Percentiles rank a stretch among this genome's conserved stretches.
These are phyloP conservation scores for Chytridiales sp. DNA, from an alignment of 371 early-diverging fungal species.

Conservation along the genomic window DNA sequence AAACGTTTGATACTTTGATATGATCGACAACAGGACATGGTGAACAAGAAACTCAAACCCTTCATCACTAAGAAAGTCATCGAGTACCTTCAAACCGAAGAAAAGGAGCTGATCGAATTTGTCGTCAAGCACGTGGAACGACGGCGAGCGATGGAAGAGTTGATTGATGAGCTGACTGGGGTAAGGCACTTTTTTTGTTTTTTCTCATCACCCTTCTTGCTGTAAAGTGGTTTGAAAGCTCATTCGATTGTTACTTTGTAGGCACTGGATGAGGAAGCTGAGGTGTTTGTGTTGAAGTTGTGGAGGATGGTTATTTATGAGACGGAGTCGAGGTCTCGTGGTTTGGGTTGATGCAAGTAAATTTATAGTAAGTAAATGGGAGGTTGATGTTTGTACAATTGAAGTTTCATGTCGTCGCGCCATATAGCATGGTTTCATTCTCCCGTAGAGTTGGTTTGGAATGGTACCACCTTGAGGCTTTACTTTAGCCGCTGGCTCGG, in stretches of 20 bases:
- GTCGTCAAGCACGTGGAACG: constrained; percentile 65
- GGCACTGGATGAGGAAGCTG: constrained; percentile 81
- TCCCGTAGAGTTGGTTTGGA: too few species aligned
- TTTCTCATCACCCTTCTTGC: neutral
- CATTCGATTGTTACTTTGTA: constrained; percentile 28
- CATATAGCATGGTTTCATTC: too few species aligned
- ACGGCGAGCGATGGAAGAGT: constrained; percentile 52
- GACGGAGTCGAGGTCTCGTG: constrained; percentile 66
- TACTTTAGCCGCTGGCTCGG: too few species aligned
- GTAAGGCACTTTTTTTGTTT: constrained; percentile 45
- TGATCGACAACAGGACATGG: constrained; percentile 47
- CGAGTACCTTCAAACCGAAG: constrained; percentile 72
- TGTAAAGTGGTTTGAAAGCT: constrained; percentile 4
- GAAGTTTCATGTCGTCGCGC: too few species aligned
- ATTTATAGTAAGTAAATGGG: neutral
- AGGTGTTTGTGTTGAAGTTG: constrained; percentile 75
- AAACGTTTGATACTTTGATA: neutral
- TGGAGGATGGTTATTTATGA: constrained; percentile 87
- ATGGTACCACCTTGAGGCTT: too few species aligned
- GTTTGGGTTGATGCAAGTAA: constrained; percentile 36
- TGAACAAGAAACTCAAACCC: constrained; percentile 66
- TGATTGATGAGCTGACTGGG: constrained; percentile 68
- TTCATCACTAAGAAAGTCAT: constrained; percentile 77
- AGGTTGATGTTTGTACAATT: too few species aligned
- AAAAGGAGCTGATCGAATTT: constrained; percentile 69